These are phyloP conservation scores for Cercospora sesami DNA, from an alignment of 2,329 filamentous ascomycete genomes.

Conservation along the genomic window DNA sequence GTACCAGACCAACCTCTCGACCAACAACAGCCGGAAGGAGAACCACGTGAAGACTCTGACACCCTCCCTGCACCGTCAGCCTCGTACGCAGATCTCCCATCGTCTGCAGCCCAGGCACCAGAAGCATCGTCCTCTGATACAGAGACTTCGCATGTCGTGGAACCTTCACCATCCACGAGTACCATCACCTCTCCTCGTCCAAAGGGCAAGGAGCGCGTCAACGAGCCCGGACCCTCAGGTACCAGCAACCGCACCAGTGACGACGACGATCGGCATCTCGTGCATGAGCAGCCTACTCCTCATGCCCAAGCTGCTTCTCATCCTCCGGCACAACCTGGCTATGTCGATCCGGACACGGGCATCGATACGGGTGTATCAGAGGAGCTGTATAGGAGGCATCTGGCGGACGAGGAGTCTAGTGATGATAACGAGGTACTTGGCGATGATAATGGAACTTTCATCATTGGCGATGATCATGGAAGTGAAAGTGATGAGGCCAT, in stretches of 20 bases:
- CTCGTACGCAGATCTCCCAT: neutral
- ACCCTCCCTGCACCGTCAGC: neutral
- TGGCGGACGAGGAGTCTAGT: neutral
- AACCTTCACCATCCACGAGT: neutral
- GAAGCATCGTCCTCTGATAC: neutral
- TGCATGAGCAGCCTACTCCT: neutral
- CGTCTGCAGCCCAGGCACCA: neutral
- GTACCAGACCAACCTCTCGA: neutral
- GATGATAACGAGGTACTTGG: neutral
- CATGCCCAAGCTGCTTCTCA: neutral
- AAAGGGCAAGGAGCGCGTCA: neutral
- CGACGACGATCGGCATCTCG: neutral
- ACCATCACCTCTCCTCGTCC: neutral
- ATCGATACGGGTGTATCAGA: neutral
- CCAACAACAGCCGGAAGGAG: neutral
- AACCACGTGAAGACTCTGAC: neutral
- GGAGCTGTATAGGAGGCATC: slow-evolving; percentile 2
- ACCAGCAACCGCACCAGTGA: neutral
- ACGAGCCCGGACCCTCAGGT: neutral
- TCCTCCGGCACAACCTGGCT: neutral
- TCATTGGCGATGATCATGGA: too few species aligned
- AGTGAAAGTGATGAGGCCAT: neutral
- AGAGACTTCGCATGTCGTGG: neutral
- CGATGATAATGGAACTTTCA: too few species aligned
- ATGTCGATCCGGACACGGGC: slow-evolving; percentile 1